Evolutionary conservation across 352 stramenopile genomes (phyloP).

Genomic region (Nothophytophthora sp.): DNA sequence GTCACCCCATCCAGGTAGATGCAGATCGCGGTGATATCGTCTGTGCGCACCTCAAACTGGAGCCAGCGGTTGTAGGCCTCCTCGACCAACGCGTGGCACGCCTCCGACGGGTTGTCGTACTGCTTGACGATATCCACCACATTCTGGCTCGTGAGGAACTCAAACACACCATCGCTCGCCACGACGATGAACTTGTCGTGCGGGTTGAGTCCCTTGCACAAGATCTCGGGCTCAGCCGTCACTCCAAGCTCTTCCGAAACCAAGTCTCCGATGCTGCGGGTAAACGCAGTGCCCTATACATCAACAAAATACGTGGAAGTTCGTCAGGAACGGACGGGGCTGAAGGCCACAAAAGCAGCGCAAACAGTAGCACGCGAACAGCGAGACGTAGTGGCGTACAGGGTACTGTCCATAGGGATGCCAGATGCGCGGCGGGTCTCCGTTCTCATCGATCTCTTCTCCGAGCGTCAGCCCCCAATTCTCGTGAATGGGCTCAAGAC

Average conservation of each 20-base stretch:
- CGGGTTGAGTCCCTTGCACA: conserved; percentile 86
- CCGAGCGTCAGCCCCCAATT: conserved; percentile 91
- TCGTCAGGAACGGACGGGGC: background rate
- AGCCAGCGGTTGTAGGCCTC: conserved; percentile 95
- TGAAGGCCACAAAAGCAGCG: background rate
- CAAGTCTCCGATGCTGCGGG: conserved; percentile 96
- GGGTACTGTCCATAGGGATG: conserved; percentile 87
- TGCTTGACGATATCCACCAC: conserved; percentile 92
- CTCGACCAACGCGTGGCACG: conserved; percentile 88
- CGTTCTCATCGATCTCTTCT: conserved; percentile 91
- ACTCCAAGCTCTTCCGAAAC: conserved; percentile 92
- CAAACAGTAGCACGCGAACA: background rate
- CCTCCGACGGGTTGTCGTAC: conserved; percentile 87
- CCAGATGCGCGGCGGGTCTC: conserved; percentile 93
- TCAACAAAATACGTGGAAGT: background rate
- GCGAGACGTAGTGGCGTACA: conserved; percentile 22
- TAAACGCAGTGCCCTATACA: conserved; percentile 95
- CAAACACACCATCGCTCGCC: conserved; percentile 94
- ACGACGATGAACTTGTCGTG: conserved; percentile 94
- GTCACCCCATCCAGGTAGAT: conserved; percentile 84
- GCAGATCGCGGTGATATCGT: conserved; percentile 94
- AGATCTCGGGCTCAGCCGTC: conserved; percentile 91
- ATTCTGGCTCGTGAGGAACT: conserved; percentile 95
- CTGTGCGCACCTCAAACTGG: conserved; percentile 93
- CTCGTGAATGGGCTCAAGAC: conserved; percentile 89